Conservation (phyloP, 257 asterid species). For the Agastache rugosa region DNA sequence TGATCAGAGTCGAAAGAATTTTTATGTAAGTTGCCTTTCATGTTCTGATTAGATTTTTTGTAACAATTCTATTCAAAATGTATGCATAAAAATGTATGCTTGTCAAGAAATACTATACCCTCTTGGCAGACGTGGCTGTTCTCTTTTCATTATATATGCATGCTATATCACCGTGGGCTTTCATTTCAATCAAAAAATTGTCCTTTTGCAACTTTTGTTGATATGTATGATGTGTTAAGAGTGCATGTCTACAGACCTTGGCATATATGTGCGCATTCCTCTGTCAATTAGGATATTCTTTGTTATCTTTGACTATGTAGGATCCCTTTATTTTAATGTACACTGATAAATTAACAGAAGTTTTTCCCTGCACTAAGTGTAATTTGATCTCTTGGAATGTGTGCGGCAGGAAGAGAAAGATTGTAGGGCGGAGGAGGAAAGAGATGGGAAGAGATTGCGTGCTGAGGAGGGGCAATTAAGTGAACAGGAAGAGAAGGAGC, state of each 20-base stretch:
- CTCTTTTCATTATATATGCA: neutral
- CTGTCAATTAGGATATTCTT: neutral
- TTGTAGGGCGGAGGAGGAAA: constrained; percentile 38
- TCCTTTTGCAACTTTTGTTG: neutral
- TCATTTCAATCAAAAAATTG: neutral
- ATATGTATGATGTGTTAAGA: neutral
- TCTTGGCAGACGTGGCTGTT: neutral
- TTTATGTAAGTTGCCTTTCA: neutral
- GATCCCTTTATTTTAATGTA: constrained; percentile 8
- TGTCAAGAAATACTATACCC: neutral
- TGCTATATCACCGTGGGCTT: neutral
- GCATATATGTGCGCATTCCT: neutral
- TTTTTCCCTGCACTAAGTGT: neutral
- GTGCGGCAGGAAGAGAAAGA: constrained; percentile 50
- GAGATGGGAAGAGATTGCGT: constrained; percentile 47
- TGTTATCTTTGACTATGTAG: constrained; percentile 6
- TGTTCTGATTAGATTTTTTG: constrained; percentile 10
- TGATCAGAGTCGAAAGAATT: neutral
- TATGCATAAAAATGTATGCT: neutral
- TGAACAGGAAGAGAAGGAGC: constrained; percentile 50
- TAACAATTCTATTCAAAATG: neutral
- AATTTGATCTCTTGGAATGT: constrained; percentile 28
- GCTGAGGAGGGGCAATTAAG: constrained; percentile 44
- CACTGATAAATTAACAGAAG: neutral
- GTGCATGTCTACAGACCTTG: neutral